phyloP scores from a whole-genome alignment of 2,329 filamentous ascomycete species.

The Alternaria tenuissima region DNA sequence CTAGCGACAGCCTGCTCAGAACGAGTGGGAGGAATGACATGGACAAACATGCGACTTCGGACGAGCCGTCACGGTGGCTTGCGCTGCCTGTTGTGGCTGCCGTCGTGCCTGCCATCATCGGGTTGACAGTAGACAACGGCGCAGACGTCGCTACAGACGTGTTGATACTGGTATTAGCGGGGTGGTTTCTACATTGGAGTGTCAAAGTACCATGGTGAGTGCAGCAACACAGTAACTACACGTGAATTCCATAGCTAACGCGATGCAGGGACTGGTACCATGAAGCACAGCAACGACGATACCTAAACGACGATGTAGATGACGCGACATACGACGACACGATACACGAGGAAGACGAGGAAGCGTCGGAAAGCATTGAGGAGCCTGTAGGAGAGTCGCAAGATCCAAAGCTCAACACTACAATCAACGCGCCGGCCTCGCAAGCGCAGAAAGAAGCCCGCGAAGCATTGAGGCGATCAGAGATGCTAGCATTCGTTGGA shows the following conservation, averaged over 20 bases:
- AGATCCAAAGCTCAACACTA: constrained; percentile 11
- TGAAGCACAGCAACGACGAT: constrained; percentile 54
- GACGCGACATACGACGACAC: constrained; percentile 28
- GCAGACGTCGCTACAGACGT: constrained; percentile 84
- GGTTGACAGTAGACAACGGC: constrained; percentile 84
- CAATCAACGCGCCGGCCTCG: constrained; percentile 5
- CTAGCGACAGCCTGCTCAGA: constrained; percentile 74
- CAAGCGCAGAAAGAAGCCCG: constrained; percentile 54
- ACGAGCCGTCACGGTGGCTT: constrained; percentile 75
- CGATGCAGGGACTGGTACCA: constrained; percentile 61
- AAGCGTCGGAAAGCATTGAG: constrained; percentile 21
- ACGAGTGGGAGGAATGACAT: constrained; percentile 47
- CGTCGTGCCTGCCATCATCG: constrained; percentile 84
- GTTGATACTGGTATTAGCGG: constrained; percentile 79
- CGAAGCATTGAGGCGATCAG: constrained; percentile 75
- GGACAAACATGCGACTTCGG: constrained; percentile 46
- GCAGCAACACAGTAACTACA: background rate
- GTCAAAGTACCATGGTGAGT: constrained; percentile 85
- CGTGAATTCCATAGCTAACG: constrained; percentile 11
- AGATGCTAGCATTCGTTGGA: constrained; percentile 75
- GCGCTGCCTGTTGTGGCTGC: constrained; percentile 84
- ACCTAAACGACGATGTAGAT: constrained; percentile 36
- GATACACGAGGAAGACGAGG: constrained; percentile 44
- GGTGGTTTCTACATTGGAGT: constrained; percentile 91
- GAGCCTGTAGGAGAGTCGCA: constrained; percentile 23